Conservation (phyloP, 2,329 filamentous ascomycete species). For the Neurospora crassa region DNA sequence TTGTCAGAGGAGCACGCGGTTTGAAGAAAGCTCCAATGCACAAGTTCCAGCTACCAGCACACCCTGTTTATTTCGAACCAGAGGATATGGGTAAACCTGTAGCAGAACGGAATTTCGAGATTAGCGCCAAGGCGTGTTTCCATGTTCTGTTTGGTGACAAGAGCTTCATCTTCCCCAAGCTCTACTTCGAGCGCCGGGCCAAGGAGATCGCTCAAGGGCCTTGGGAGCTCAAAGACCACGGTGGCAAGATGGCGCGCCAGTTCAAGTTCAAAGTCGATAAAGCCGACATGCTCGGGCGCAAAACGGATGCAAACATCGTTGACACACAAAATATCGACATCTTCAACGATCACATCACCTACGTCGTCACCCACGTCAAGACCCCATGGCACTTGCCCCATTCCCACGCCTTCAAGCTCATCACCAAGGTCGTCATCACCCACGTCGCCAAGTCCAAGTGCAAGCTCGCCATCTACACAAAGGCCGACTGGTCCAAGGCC, state of each 20-base stretch:
- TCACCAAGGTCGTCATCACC: constrained; percentile 89
- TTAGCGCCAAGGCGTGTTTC: constrained; percentile 89
- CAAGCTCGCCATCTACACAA: constrained; percentile 80
- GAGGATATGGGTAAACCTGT: constrained; percentile 68
- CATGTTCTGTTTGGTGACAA: constrained; percentile 96
- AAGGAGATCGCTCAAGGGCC: constrained; percentile 77
- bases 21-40: constrained; percentile 33
- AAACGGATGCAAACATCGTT: constrained; percentile 52
- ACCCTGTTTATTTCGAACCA: constrained; percentile 76
- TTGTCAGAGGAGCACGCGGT: constrained; percentile 23
- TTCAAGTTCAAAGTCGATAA: constrained; percentile 72
- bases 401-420: constrained; percentile 65
- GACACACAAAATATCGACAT: constrained; percentile 85
- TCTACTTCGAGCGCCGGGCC: constrained; percentile 76
- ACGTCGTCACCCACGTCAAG: constrained; percentile 53
- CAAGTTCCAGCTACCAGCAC: constrained; percentile 73
- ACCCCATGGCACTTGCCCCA: constrained; percentile 80
- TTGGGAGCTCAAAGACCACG: constrained; percentile 64
- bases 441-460: constrained; percentile 86
- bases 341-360: constrained; percentile 64
- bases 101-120: constrained; percentile 74
- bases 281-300: constrained; percentile 53
- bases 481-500: constrained; percentile 74
- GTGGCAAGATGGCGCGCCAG: constrained; percentile 58
- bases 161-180: constrained; percentile 83